Evolutionary conservation across 1,284 basidiomycete genomes (phyloP), one percentile per base, ranked within the genome.

Genomic region (Puccinia polysora): DNA sequence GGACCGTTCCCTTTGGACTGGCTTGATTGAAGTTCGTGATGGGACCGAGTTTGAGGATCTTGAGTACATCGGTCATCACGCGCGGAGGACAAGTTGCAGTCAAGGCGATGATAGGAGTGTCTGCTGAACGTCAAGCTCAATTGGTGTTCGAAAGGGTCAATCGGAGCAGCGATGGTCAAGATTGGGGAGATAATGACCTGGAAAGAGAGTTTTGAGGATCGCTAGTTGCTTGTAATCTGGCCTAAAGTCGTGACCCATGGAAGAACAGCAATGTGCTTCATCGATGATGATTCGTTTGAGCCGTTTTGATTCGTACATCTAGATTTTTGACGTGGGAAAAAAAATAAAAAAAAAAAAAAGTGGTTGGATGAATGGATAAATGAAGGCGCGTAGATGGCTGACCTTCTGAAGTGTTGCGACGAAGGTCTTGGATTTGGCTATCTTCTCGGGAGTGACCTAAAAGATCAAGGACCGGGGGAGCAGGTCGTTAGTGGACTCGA

Each of bases 211-310:
- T 25, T 89, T 86, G 7, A 94, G 82, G 1, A 84, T 82, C 18
- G 86, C 84, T 0, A 95, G 83, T 76, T 89, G 86, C 77, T 87
- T 86, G 80, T 96, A 97, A 80, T 94, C 90, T 0, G 88, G 88
- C 71, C 89, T 88, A 75, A 87, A 89, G 77, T 89, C 89, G 76
- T 91, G 89, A 0, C 89, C 89, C n/a, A 88, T 81, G 74, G 87
- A 85, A 3, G 88, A 89, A 34, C 90, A 87, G 77, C 89, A 91
- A 76, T 91, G 89, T 0, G 89, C 79, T 63, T 78, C 77, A 58
- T 79, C 65, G 49, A 69, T 69, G 20, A 59, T 55, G 15, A 69
- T 56, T 14, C 52, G 38, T 40, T 52, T 10, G 23, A 69, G 55
- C 23, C 43, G 43, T 36, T 50, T 50, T 2, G 62, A 32, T 2